Evolutionary conservation across 257 asterid species (phyloP).

Genomic region (Nicotiana knightiana): DNA sequence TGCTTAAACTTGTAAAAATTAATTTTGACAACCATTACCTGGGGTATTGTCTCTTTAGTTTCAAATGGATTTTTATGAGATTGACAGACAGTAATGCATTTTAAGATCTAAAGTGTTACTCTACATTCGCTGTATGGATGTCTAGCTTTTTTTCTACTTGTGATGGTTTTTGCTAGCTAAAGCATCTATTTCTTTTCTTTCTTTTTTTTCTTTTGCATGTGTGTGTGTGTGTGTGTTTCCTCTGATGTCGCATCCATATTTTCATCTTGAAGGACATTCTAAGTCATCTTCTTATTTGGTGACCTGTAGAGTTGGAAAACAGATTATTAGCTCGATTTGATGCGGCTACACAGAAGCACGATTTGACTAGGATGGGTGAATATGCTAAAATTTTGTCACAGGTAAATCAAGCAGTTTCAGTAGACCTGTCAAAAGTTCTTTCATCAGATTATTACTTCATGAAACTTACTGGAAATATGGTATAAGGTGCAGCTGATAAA

Average conservation of each 20-base stretch:
- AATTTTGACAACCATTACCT: not conserved
- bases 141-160: not conserved
- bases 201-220: not conserved
- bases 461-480: not conserved
- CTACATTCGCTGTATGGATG: not conserved
- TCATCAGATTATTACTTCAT: not conserved
- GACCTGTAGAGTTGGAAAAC: constrained; percentile 81
- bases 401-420: constrained; percentile 32
- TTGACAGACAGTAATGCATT: not conserved
- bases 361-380: constrained; percentile 91
- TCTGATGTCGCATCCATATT: not conserved
- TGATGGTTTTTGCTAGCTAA: not conserved
- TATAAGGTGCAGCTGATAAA: not conserved
- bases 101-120: not conserved
- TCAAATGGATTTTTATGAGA: not conserved
- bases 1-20: not conserved
- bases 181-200: not conserved
- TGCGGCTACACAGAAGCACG: constrained; percentile 85
- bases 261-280: constrained; percentile 7
- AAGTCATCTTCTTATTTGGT: constrained; percentile 16
- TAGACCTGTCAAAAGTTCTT: not conserved
- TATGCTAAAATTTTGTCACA: constrained; percentile 95
- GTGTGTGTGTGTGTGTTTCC: not conserved
- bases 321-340: constrained; percentile 87
- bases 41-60: not conserved